Evolutionary conservation across 2,329 filamentous ascomycete genomes (phyloP).

Genomic region (Cladophialophora yegresii): DNA sequence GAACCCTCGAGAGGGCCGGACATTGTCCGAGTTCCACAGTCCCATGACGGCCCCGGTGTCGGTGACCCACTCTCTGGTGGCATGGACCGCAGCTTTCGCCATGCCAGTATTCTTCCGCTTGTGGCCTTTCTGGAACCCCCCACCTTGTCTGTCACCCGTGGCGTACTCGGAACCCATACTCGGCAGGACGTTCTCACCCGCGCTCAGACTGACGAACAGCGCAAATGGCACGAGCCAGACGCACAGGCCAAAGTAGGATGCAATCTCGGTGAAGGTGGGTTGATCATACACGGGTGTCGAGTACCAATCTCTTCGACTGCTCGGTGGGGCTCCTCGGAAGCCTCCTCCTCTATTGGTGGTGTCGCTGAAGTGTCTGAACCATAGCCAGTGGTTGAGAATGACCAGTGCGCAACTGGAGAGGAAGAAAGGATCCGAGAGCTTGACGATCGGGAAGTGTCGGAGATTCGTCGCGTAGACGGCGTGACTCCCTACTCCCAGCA

Average conservation of each 20-base stretch:
- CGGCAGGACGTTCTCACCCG: slow-evolving; percentile 90
- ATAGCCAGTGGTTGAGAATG: slow-evolving; percentile 86
- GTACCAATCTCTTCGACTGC: slow-evolving; percentile 37
- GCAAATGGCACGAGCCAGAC: slow-evolving; percentile 97
- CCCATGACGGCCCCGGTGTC: slow-evolving; percentile 66
- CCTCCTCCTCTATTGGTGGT: slow-evolving; percentile 41
- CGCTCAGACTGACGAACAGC: slow-evolving; percentile 89
- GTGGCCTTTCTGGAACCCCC: slow-evolving; percentile 38
- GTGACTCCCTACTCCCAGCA: slow-evolving; percentile 78
- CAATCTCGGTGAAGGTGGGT: slow-evolving; percentile 89
- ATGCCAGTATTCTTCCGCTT: slow-evolving; percentile 59
- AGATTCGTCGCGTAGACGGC: slow-evolving; percentile 87
- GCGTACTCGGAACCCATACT: slow-evolving; percentile 81
- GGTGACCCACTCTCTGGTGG: slow-evolving; percentile 60
- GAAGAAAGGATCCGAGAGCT: slow-evolving; percentile 84
- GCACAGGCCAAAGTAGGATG: slow-evolving; percentile 92
- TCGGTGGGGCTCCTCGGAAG: slow-evolving; percentile 51
- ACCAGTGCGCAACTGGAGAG: slow-evolving; percentile 81
- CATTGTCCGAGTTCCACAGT: slow-evolving; percentile 61
- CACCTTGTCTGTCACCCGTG: slow-evolving; percentile 53
- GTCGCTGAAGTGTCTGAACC: slow-evolving; percentile 88
- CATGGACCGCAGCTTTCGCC: slow-evolving; percentile 65
- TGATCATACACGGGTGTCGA: slow-evolving; percentile 50
- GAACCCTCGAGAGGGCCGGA: slow-evolving; percentile 33
- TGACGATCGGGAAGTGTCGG: slow-evolving; percentile 72